Evolutionary conservation across 352 stramenopile genomes (phyloP).

Genomic region (Pythium chondricola): DNA sequence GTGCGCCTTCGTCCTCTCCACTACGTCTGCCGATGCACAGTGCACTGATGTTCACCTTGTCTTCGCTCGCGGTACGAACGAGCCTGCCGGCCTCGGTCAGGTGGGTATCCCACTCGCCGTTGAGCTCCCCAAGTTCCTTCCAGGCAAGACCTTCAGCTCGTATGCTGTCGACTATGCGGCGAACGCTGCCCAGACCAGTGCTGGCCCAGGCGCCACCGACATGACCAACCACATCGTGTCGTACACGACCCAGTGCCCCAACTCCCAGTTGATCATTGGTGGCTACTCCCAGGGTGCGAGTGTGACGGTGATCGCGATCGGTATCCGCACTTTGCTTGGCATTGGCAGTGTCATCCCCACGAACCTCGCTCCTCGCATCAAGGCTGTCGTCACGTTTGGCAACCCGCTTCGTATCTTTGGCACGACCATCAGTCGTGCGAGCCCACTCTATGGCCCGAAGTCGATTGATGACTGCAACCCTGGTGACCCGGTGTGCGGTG

Average conservation of each 20-base stretch:
- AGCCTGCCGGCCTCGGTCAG: constrained; percentile 22
- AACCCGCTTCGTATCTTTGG: constrained; percentile 25
- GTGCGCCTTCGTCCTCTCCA: no score
- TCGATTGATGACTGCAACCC: constrained; percentile 25
- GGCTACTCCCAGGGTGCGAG: constrained; percentile 20
- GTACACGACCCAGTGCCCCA: constrained; percentile 22
- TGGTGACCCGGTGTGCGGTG: constrained; percentile 25
- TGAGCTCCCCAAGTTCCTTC: constrained; percentile 17
- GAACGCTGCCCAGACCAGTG: constrained; percentile 15
- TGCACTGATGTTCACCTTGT: not conserved
- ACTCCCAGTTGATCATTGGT: constrained; percentile 22
- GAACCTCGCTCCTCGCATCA: not conserved
- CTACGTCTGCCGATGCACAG: not conserved
- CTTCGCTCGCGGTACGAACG: constrained; percentile 26
- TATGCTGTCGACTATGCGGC: constrained; percentile 27
- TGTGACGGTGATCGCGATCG: constrained; percentile 25
- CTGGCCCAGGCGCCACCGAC: constrained; percentile 20
- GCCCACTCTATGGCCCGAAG: constrained; percentile 21
- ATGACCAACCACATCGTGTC: constrained; percentile 28
- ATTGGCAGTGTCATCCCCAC: not conserved
- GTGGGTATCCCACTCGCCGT: constrained; percentile 18
- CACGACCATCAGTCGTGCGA: constrained; percentile 20
- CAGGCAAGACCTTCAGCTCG: constrained; percentile 24
- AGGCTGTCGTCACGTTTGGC: constrained; percentile 7
- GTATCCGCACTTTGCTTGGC: constrained; percentile 6